Evolutionary conservation across 225 moss, liverwort and hornwort genomes (phyloP).

Genomic region (Climacium dendroides): DNA sequence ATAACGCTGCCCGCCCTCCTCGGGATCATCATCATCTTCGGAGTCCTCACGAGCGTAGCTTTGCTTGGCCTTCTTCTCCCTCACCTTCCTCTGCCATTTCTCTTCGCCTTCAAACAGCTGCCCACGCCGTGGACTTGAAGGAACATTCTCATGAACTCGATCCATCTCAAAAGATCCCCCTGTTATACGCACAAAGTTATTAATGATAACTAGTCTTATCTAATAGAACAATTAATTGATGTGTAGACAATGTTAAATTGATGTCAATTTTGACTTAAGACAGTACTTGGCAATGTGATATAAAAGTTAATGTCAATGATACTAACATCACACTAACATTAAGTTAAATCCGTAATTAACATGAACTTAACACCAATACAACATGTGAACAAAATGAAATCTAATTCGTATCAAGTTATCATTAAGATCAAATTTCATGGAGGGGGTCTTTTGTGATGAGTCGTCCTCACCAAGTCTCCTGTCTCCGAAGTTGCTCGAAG

Average conservation of each 20-base stretch:
- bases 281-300: neutral
- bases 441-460: neutral
- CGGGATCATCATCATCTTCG: constrained; percentile 9
- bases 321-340: neutral
- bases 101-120: constrained; percentile 38
- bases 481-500: neutral
- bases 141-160: neutral
- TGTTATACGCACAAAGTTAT: neutral
- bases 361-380: neutral
- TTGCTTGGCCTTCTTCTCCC: constrained; percentile 33
- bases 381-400: neutral
- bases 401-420: neutral
- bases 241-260: neutral
- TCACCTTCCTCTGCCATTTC: constrained; percentile 50
- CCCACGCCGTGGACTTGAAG: neutral
- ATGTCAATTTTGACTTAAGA: neutral
- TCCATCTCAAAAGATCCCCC: neutral
- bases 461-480: neutral
- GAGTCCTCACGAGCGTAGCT: neutral
- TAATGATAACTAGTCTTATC: neutral
- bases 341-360: neutral
- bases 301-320: neutral
- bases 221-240: neutral
- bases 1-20: neutral
- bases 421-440: neutral